Percentiles rank a stretch among this genome's conserved stretches.
Evolutionary conservation across 2,329 filamentous ascomycete species (phyloP).

Genomic region (Remersonia thermophila): DNA sequence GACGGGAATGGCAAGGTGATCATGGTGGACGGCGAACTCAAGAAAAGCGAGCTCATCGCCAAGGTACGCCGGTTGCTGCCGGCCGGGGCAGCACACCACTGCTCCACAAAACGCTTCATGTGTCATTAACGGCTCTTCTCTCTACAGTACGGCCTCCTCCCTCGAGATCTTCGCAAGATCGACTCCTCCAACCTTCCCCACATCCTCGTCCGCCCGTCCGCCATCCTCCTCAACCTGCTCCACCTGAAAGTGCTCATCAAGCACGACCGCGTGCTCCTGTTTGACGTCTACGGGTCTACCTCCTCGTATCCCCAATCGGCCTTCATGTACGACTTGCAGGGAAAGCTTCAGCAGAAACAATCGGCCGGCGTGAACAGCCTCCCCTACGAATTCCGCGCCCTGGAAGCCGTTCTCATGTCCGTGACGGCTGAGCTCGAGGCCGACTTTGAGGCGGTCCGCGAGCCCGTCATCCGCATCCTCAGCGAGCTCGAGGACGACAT

Average conservation of each 20-base stretch:
- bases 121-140: conserved; percentile 11
- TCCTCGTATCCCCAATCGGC: conserved; percentile 71
- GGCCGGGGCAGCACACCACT: no score
- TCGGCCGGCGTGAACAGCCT: conserved; percentile 49
- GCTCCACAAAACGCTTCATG: not conserved
- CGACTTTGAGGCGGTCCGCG: conserved; percentile 86
- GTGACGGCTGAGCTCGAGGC: conserved; percentile 85
- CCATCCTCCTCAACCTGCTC: conserved; percentile 91
- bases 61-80: conserved; percentile 37
- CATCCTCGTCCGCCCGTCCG: conserved; percentile 83
- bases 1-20: conserved; percentile 87
- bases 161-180: conserved; percentile 92
- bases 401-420: conserved; percentile 89
- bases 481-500: conserved; percentile 93
- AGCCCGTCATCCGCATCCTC: conserved; percentile 80
- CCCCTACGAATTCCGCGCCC: conserved; percentile 89
- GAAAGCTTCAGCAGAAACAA: conserved; percentile 75
- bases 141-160: conserved; percentile 71
- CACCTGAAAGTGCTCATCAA: conserved; percentile 94
- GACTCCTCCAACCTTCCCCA: conserved; percentile 92
- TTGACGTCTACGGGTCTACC: conserved; percentile 85
- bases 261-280: conserved; percentile 79
- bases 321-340: conserved; percentile 96
- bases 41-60: conserved; percentile 92
- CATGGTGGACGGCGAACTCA: conserved; percentile 78